Evolutionary conservation across 2,329 filamentous ascomycete genomes (phyloP).

Genomic region (Curvularia spicifera): DNA sequence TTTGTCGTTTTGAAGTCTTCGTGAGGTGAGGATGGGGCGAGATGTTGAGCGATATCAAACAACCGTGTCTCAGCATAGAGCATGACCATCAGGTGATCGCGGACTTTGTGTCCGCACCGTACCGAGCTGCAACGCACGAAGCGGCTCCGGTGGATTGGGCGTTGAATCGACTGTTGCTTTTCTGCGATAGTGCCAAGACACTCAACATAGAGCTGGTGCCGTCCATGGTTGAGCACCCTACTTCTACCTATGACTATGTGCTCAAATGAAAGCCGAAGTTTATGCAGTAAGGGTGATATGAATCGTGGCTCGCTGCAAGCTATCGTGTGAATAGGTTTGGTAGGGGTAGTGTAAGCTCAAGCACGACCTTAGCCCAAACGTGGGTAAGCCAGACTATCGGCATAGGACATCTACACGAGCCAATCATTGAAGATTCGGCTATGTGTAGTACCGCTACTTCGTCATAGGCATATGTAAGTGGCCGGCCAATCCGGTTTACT

Average conservation of each 20-base stretch:
- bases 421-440: conserved; percentile 17
- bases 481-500: conserved; percentile 19
- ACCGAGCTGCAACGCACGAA: conserved; percentile 10
- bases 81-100: conserved; percentile 7
- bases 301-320: neutral
- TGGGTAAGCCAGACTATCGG: conserved; percentile 7
- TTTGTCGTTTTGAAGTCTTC: neutral
- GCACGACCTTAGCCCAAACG: conserved; percentile 20
- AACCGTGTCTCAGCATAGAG: neutral
- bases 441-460: conserved; percentile 19
- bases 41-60: neutral
- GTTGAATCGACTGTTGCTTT: conserved; percentile 17
- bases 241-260: neutral
- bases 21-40: neutral
- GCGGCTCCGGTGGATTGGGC: conserved; percentile 14
- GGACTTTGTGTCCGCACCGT: conserved; percentile 17
- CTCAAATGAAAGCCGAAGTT: conserved; percentile 1
- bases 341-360: neutral
- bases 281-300: neutral
- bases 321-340: neutral
- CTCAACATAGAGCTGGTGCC: conserved; percentile 18
- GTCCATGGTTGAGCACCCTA: conserved; percentile 4
- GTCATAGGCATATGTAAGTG: conserved; percentile 26
- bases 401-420: conserved; percentile 18
- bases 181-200: conserved; percentile 13